phyloP scores from a whole-genome alignment of 257 asterid genomes.

The Salvia hispanica region DNA sequence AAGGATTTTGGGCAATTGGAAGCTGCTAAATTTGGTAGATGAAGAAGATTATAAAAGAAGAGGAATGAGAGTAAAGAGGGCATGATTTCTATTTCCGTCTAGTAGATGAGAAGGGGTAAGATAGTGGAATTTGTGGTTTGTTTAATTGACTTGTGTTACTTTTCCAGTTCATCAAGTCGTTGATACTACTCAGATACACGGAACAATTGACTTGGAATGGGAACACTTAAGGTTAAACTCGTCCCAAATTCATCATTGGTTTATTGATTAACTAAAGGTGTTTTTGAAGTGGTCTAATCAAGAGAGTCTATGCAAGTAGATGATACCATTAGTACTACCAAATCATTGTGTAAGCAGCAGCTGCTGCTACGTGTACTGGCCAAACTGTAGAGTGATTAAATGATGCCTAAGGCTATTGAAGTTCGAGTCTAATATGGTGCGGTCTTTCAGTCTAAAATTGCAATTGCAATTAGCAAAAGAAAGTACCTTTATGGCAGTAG shows the following conservation, averaged over 20 bases:
- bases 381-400: too few relatives aligned
- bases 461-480: too few relatives aligned
- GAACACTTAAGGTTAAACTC: neutral
- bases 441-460: too few relatives aligned
- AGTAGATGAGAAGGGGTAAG: neutral
- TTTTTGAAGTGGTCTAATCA: neutral
- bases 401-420: too few relatives aligned
- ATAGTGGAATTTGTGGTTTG: neutral
- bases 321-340: too few relatives aligned
- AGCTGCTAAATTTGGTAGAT: neutral
- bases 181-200: neutral
- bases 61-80: neutral
- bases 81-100: neutral
- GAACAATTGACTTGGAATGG: neutral
- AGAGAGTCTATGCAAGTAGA: neutral
- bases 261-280: too few relatives aligned
- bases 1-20: slow-evolving; percentile 11
- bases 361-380: too few relatives aligned
- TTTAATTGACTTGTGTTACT: too few relatives aligned
- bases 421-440: too few relatives aligned
- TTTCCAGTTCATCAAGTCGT: neutral
- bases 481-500: neutral
- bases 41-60: neutral
- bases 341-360: too few relatives aligned
- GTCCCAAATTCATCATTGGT: too few relatives aligned